Base-by-base conservation (phyloP, 1,284 basidiomycete species). In the Cryptococcus sp. region DNA sequence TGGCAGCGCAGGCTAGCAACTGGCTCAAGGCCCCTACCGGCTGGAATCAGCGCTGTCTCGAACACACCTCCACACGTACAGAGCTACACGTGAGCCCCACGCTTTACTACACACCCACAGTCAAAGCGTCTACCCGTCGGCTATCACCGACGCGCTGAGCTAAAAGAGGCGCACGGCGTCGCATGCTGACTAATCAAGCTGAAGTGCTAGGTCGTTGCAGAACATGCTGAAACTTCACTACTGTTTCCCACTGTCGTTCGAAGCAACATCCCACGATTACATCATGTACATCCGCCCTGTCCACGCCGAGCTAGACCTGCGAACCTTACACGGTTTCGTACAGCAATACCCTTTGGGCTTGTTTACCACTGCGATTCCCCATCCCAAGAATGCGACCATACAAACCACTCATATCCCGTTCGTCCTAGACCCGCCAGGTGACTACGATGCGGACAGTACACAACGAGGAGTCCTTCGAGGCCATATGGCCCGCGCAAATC, bases 391-490 rank as follows among this genome's bases (percentile, higher is more conserved):
- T 22, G 60, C 78, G 0, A 71, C 75, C n/a, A 55, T 82, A 23
- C 80, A 82, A 57, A 73, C 76, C 22, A 74, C 75, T 10, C 81
- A 82, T 61, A 75, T 81, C 54, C 81, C 81, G 2, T 82, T 74
- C 61, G 61, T 81, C 16, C 68, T 82, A 40, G 78, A 81, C 43
- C 23, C 66, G 0, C 46, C 62, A 3, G 64, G 67, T 19, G 54
- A 67, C 13, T 40, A 50, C n/a, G 51, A 48, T 3, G 25, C 54
- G 35, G 55, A 47, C 38, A 58, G 49, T 3, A 38, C 25, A 23
- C 7, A 35, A 2, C 54, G 59, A 0, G 69, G 70, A 19, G 35
- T 59, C 0, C 62, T 79, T 0, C 58, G 73, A n/a, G 78, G 57
- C 0, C 78, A 79, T 60, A 77, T 78, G 51, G 78, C 78, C 0